These are phyloP conservation scores for Sphaerobolus stellatus DNA, from an alignment of 1,284 basidiomycete genomes.

Conservation along the genomic window DNA sequence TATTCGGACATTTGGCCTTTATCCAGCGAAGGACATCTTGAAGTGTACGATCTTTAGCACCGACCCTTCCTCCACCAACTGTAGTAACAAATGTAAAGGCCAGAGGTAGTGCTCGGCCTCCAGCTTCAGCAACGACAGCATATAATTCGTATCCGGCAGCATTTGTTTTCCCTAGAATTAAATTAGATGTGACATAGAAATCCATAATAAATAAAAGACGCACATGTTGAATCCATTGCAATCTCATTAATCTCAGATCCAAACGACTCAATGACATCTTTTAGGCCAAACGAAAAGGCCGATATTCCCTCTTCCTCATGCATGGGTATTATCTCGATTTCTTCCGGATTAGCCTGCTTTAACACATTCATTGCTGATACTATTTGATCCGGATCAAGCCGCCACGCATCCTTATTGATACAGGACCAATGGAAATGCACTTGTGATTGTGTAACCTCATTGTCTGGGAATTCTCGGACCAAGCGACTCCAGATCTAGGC, in stretches of 20 bases:
- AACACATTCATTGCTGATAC: neutral
- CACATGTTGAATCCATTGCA: slow-evolving; percentile 3
- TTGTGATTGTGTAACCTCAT: neutral
- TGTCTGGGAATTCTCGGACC: neutral
- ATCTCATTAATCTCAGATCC: slow-evolving; percentile 5
- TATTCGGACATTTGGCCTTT: too few relatives aligned
- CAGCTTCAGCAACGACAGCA: too few relatives aligned
- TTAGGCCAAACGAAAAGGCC: neutral
- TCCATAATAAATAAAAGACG: too few relatives aligned
- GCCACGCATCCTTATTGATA: neutral
- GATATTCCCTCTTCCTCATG: neutral
- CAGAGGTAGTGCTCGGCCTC: too few relatives aligned
- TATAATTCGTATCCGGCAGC: too few relatives aligned
- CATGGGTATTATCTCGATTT: neutral
- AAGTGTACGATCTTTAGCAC: too few relatives aligned
- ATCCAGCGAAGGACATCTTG: too few relatives aligned
- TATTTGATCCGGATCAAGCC: neutral
- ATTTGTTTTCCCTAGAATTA: too few relatives aligned
- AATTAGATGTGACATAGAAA: too few relatives aligned
- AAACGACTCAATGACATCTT: neutral
- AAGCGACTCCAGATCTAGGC: neutral
- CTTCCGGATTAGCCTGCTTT: neutral
- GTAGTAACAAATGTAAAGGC: too few relatives aligned
- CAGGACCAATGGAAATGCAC: neutral
- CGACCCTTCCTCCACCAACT: too few relatives aligned